Percentiles rank a stretch among this genome's conserved stretches.
These are phyloP conservation scores for Serendipita vermifera DNA, from an alignment of 768 basidiomycete species.

Conservation along the genomic window DNA sequence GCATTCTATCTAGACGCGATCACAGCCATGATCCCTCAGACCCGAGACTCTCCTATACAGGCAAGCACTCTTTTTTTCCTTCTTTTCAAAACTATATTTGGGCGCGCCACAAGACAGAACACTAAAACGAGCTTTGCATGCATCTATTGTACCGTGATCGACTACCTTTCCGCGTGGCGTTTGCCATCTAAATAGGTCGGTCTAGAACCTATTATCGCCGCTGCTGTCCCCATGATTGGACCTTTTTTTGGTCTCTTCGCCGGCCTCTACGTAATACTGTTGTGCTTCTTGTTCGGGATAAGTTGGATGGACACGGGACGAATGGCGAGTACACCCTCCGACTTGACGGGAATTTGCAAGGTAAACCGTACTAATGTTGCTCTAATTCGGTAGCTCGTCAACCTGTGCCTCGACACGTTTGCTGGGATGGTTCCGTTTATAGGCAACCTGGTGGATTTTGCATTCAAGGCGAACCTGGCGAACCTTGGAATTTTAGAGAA, in stretches of 20 bases:
- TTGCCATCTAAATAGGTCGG: not conserved
- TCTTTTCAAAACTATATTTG: too few relatives aligned
- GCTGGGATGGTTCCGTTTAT: slow-evolving; percentile 8
- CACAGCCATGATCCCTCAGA: slow-evolving; percentile 7
- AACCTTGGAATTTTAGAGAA: slow-evolving; percentile 10
- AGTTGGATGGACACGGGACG: not conserved
- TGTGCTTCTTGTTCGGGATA: not conserved
- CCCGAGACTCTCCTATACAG: slow-evolving; percentile 11
- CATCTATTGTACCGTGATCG: too few relatives aligned
- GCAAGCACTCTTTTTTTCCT: too few relatives aligned
- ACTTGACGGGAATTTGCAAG: not conserved
- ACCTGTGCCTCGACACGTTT: slow-evolving; percentile 9
- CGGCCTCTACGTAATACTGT: not conserved
- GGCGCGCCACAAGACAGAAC: too few relatives aligned
- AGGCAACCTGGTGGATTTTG: slow-evolving; percentile 3
- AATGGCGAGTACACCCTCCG: not conserved
- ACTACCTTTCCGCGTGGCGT: not conserved
- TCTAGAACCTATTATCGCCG: slow-evolving; percentile 10
- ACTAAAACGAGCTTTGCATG: too few relatives aligned
- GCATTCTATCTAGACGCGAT: slow-evolving; percentile 12
- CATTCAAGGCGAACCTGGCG: slow-evolving; percentile 13
- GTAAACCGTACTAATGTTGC: not conserved
- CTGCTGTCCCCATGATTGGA: slow-evolving; percentile 8
- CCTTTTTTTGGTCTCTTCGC: slow-evolving; percentile 8
- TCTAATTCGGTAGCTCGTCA: not conserved